Base-by-base conservation (phyloP, 2,329 filamentous ascomycete species). In the Botrytis elliptica region DNA sequence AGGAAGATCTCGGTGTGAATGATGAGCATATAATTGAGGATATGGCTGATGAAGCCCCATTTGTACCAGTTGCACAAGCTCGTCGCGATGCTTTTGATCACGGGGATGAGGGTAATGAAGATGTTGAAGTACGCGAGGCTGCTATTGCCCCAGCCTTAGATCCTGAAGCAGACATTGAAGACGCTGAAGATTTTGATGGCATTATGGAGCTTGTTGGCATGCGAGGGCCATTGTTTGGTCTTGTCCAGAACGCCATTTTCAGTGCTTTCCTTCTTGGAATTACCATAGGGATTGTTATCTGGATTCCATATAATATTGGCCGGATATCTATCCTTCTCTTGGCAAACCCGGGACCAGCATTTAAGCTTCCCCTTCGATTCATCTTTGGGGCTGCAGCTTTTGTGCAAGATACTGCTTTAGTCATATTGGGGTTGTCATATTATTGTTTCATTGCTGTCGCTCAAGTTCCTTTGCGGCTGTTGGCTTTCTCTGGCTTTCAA, bases 151-250 rank as follows among this genome's bases (percentile, higher is more conserved):
- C 89, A 25, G 92, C 88, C 14, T 84, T 95, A 52, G 93, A 97
- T 73, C 88, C 89, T 62, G 93, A 97, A 72, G 87, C 89, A 71
- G 91, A 93, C 77, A 92, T 91, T 16, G 93, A 95, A 62, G 92
- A 98, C 77, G 93, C 93, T 16, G 96, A 99, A 83, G 96, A 99
- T 80, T 90, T 99, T 25, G 96, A 99, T 81, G 96, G 96, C 0
- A 93, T 99, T 70, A 90, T 99, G 85, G 96, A 99, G 82, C 88
- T 99, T 25, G 92, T 99, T 74, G 96, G 96, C 55, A 97, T 99
- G 92, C 93, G 97, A 79, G 96, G 96, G 0, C 96, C 96, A 0
- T 86, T 99, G 4, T 91, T 92, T 22, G 94, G 94, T 4, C 87
- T 99, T 9, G 90, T 98, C 77, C 96, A 99, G 80, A 99, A 99